Evolutionary conservation across 805 yeast genomes (phyloP), one percentile per base, ranked within the genome.

Genomic region (Suhomyces pyralidae): DNA sequence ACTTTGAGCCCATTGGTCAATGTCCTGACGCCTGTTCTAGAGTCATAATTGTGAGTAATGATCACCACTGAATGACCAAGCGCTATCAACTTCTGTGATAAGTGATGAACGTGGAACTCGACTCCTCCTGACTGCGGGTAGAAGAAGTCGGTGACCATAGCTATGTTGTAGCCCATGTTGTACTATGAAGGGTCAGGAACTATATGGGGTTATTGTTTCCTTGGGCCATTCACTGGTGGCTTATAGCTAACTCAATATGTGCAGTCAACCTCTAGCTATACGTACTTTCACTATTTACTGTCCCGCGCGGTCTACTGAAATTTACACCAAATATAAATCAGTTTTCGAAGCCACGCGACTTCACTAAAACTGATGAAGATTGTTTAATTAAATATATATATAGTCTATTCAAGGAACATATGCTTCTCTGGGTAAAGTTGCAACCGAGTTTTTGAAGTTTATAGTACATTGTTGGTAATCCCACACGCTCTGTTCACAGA

Each of bases 61-160:
- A 94, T 82, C 5, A 92, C 71, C 9, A 93, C 97, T 3, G 88
- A 82, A 64, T 92, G 97, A 7, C 97, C 97, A 40, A 85, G 69
- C 19, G 81, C 82, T 8, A 90, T 85, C 51, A 92, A 80, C 62
- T 86, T 83, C 67, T 90, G 96, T 0, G 98, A 85, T 22, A 94
- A 70, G 67, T 94, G 98, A 67, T 90, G 90, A 15, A 93, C 88
- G 66, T 94, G 99, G 56, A 93, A 84, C 67, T 94, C 99, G 1
- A 94, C 96, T 8, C 99, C 99, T 3, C 99, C 99, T 0, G 97
- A 87, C 66, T 94, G 99, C 9, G 99, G 99, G 70, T 88, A 94
- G 81, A 94, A 94, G 76, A 91, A 94, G 70, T 94, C 99, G 44
- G 96, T 88, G 3, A 92, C 89, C 97, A 94, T 92, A 7, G 79